Conservation (phyloP, 1,284 basidiomycete genomes). For the Puccinia coronata region DNA sequence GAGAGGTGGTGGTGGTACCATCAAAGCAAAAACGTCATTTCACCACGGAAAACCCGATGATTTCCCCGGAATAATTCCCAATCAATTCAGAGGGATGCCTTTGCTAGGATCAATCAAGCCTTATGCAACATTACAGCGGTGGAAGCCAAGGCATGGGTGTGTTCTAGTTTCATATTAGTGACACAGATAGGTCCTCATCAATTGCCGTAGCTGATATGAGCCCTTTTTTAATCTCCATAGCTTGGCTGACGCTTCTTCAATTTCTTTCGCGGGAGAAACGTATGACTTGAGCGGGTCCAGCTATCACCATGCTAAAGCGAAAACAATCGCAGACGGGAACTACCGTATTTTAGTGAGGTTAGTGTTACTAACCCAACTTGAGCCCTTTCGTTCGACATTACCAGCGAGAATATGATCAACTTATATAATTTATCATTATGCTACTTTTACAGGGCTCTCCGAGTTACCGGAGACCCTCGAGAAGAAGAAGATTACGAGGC, state of each 20-base stretch:
- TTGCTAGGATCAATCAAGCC: constrained; percentile 40
- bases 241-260: constrained; percentile 20
- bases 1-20: neutral
- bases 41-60: neutral
- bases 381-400: neutral
- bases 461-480: constrained; percentile 33
- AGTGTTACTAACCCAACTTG: neutral
- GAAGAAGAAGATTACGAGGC: constrained; percentile 37
- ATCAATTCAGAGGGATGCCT: constrained; percentile 16
- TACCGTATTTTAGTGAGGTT: constrained; percentile 45
- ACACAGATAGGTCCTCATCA: neutral
- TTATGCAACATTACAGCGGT: constrained; percentile 27
- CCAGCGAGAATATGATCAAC: neutral
- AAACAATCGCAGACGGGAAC: constrained; percentile 33
- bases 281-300: constrained; percentile 21
- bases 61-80: constrained; percentile 27
- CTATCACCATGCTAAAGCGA: constrained; percentile 5
- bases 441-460: constrained; percentile 20
- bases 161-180: neutral
- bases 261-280: constrained; percentile 34
- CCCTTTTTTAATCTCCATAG: neutral
- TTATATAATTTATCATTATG: neutral
- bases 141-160: constrained; percentile 47
- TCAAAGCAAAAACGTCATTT: neutral
- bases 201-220: neutral